These are phyloP conservation scores for Torrubiella hemipterigena DNA, from an alignment of 2,329 filamentous ascomycete genomes.

Conservation along the genomic window DNA sequence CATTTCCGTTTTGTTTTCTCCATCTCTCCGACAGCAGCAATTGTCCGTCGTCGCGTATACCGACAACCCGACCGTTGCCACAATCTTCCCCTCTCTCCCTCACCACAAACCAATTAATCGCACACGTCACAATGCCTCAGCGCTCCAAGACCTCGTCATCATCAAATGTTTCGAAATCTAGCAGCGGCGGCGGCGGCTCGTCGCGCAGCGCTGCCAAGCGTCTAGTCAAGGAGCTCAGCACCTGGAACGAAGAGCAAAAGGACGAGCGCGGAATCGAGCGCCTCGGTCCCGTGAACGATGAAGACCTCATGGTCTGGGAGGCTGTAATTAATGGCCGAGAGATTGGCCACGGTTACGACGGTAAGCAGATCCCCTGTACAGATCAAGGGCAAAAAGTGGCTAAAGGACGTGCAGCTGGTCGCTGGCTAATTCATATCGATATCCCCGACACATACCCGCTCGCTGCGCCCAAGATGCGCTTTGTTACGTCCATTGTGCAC, in stretches of 20 bases:
- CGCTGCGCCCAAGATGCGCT: conserved; percentile 63
- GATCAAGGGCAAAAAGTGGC: background rate
- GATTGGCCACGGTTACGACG: conserved; percentile 43
- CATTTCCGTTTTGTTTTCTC: too few relatives aligned
- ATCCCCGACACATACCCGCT: conserved; percentile 73
- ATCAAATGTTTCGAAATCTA: conserved; percentile 6
- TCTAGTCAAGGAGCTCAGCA: conserved; percentile 45
- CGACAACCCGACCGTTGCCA: too few relatives aligned
- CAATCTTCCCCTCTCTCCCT: background rate
- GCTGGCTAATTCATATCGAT: conserved; percentile 70
- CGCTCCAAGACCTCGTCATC: conserved; percentile 9
- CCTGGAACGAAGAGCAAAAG: conserved; percentile 35
- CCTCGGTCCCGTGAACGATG: conserved; percentile 40
- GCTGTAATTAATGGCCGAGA: conserved; percentile 48
- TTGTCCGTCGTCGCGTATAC: too few relatives aligned
- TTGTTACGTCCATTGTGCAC: conserved; percentile 77
- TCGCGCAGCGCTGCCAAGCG: conserved; percentile 40
- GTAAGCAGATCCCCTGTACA: conserved; percentile 20
- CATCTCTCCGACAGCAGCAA: too few relatives aligned
- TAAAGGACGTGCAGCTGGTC: conserved; percentile 38
- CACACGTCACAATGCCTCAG: conserved; percentile 5
- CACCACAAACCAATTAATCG: background rate
- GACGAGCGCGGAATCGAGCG: conserved; percentile 45
- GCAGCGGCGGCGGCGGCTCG: conserved; percentile 14
- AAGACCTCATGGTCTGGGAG: conserved; percentile 46